Evolutionary conservation across 805 yeast species (phyloP).

Genomic region (Wickerhamiella parazyma): DNA sequence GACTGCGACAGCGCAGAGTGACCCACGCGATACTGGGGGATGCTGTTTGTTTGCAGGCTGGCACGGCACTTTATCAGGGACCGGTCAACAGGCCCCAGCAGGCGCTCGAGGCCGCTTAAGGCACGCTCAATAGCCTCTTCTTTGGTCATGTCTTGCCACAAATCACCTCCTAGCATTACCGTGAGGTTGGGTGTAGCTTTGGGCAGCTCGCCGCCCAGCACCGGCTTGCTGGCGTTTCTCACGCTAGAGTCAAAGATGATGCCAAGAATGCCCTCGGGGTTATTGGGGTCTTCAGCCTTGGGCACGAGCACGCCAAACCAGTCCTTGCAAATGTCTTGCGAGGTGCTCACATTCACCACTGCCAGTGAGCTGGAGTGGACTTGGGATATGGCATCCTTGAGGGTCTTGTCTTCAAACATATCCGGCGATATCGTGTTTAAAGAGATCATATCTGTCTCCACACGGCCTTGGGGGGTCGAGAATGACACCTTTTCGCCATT

Average conservation of each 20-base stretch:
- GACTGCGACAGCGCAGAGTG: slow-evolving; percentile 35
- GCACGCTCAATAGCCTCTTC: slow-evolving; percentile 24
- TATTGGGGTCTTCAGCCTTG: slow-evolving; percentile 29
- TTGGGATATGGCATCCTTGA: slow-evolving; percentile 1
- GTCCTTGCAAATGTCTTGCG: slow-evolving; percentile 29
- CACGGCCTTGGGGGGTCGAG: not conserved
- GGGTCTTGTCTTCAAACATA: slow-evolving; percentile 9
- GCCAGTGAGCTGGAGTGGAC: slow-evolving; percentile 46
- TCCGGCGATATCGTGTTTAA: slow-evolving; percentile 15
- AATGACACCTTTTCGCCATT: slow-evolving; percentile 5
- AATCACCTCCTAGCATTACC: slow-evolving; percentile 83
- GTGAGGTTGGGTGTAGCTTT: slow-evolving; percentile 56
- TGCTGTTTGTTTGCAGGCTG: slow-evolving; percentile 40
- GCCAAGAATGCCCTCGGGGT: slow-evolving; percentile 55
- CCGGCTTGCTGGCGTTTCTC: slow-evolving; percentile 38
- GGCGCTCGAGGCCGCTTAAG: slow-evolving; percentile 29
- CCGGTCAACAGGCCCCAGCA: slow-evolving; percentile 26
- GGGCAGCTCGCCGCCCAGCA: slow-evolving; percentile 15
- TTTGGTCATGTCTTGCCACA: slow-evolving; percentile 27
- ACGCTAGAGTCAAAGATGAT: slow-evolving; percentile 84
- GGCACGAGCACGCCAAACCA: slow-evolving; percentile 93
- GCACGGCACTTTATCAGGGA: slow-evolving; percentile 25
- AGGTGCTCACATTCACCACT: slow-evolving; percentile 55
- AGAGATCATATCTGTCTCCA: slow-evolving; percentile 13
- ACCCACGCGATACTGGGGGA: slow-evolving; percentile 72